Evolutionary conservation across 2,329 filamentous ascomycete species (phyloP), one percentile per base, ranked within the genome.

Genomic region (Ceratocystiopsis minuta): DNA sequence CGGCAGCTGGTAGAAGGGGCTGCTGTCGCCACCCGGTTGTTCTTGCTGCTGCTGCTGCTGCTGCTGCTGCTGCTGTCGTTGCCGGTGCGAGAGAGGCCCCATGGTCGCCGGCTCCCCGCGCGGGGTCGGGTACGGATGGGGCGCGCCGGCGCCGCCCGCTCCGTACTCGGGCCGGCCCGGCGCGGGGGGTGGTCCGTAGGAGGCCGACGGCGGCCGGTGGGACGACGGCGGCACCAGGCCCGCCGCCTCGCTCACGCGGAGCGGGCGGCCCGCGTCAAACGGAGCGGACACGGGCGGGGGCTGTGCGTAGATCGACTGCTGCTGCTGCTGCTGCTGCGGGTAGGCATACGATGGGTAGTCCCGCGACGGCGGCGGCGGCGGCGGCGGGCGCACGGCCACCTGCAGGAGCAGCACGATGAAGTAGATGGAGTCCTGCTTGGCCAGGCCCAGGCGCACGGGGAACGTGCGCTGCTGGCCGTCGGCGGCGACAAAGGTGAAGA

Each of bases 381-480:
- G 31, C 15, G 59, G 54, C 15, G 59, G 54, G 34, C 60, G 60
- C 3, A 57, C 45, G 1, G 55, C 53, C 1, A 60, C 48, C 20
- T 50, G 58, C 44, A 75, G 52, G 35, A 66, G 49, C 42, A 77
- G 50, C 9, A 75, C 68, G 36, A 78, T 64, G 48, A 77, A 77
- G 53, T 73, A 78, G 44, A 75, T 72, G 34, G 72, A 73, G 4
- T 72, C 69, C 46, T 68, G 67, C 50, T 75, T 78, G 13, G 66
- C 69, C 28, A 78, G 60, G 1, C 72, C 72, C 34, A 77, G 52
- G 2, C 67, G 68, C 28, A 73, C 58, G 2, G 64, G 57, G 45
- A 67, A 65, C 11, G 60, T 59, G 45, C 71, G 60, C 28, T 60
- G 58, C 44, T 70, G 68, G 16, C 71, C 68, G 40, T 75, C 68